Conservation (phyloP, 2,329 filamentous ascomycete genomes). For the Claviceps sorghi region DNA sequence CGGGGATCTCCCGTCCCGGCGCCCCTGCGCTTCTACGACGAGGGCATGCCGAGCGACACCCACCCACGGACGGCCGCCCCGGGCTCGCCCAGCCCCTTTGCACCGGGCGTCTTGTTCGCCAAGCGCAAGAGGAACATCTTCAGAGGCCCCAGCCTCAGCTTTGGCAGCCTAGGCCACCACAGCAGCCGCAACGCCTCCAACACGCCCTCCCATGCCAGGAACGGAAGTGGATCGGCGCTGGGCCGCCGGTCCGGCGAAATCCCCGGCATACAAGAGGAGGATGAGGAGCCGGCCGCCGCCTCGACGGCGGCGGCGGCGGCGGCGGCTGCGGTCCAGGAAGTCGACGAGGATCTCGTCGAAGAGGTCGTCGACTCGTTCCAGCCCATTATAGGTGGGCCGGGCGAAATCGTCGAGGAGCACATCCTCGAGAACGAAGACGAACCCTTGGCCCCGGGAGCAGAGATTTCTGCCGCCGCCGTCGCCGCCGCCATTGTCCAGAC, state of each 20-base stretch:
- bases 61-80: conserved; percentile 16
- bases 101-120: conserved; percentile 57
- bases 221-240: conserved; percentile 46
- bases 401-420: conserved; percentile 31
- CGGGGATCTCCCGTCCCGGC: conserved; percentile 41
- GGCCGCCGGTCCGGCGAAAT: conserved; percentile 60
- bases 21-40: conserved; percentile 40
- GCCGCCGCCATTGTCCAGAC: too few species aligned
- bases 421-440: conserved; percentile 26
- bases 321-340: conserved; percentile 21
- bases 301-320: background rate
- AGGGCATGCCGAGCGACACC: conserved; percentile 35
- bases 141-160: conserved; percentile 59
- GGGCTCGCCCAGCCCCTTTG: conserved; percentile 43
- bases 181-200: conserved; percentile 23
- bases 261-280: conserved; percentile 49
- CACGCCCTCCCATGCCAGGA: conserved; percentile 34
- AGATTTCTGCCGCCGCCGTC: background rate
- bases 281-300: conserved; percentile 28
- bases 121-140: conserved; percentile 70
- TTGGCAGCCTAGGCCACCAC: conserved; percentile 26
- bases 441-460: background rate
- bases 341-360: conserved; percentile 27
- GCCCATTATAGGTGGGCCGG: conserved; percentile 31
- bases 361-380: conserved; percentile 44